phyloP scores from a whole-genome alignment of 2,329 filamentous ascomycete species.

The Diaporthe citriasiana region DNA sequence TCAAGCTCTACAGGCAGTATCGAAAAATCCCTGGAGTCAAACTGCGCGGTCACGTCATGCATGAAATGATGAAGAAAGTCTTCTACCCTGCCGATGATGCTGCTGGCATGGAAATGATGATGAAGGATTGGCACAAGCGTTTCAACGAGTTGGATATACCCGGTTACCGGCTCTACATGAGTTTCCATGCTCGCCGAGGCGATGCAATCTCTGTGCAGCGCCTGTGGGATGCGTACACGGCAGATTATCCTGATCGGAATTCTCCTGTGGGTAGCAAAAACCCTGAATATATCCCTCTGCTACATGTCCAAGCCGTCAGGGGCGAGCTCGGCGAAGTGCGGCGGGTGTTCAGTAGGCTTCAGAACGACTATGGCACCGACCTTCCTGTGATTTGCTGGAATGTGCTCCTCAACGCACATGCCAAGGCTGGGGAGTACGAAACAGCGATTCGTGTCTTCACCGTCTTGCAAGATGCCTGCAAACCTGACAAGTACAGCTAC shows the following conservation, averaged over 20 bases:
- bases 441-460: slow-evolving; percentile 76
- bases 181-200: slow-evolving; percentile 63
- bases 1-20: slow-evolving; percentile 62
- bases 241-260: slow-evolving; percentile 47
- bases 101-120: slow-evolving; percentile 60
- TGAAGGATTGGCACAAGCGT: slow-evolving; percentile 63
- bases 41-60: slow-evolving; percentile 57
- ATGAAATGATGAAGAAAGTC: slow-evolving; percentile 59
- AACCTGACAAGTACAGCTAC: slow-evolving; percentile 76
- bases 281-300: slow-evolving; percentile 59
- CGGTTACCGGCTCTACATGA: slow-evolving; percentile 64
- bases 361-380: slow-evolving; percentile 64
- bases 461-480: slow-evolving; percentile 63
- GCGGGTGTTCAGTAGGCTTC: slow-evolving; percentile 74
- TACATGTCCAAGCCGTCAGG: slow-evolving; percentile 79
- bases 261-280: not conserved
- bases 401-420: slow-evolving; percentile 79
- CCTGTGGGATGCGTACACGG: slow-evolving; percentile 61
- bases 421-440: slow-evolving; percentile 75
- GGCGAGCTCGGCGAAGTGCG: slow-evolving; percentile 74
- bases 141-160: slow-evolving; percentile 57
- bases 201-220: slow-evolving; percentile 61
- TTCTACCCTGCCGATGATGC: slow-evolving; percentile 55
- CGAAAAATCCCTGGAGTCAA: slow-evolving; percentile 56
- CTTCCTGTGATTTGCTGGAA: slow-evolving; percentile 80